These are phyloP conservation scores for Ustilago trichophora DNA, from an alignment of 1,284 basidiomycete species.

Conservation along the genomic window DNA sequence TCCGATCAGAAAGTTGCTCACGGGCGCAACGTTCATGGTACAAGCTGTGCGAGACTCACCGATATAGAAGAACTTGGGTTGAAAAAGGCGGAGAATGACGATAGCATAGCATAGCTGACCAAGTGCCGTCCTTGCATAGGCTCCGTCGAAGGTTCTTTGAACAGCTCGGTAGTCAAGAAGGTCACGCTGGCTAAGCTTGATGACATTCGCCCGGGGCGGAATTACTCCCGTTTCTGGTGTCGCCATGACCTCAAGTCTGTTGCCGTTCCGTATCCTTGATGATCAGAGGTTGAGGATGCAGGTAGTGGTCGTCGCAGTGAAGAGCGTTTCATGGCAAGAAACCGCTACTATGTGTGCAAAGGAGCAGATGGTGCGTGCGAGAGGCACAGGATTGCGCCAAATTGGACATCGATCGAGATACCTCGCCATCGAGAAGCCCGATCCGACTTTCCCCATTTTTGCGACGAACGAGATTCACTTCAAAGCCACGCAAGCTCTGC, in stretches of 20 bases:
- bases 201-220: conserved; percentile 10
- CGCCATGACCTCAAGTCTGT: conserved; percentile 9
- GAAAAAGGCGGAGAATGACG: conserved; percentile 78
- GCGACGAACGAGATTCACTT: too few relatives aligned
- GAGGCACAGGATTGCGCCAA: conserved; percentile 2
- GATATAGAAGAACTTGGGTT: conserved; percentile 45
- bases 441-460: too few relatives aligned
- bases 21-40: too few relatives aligned
- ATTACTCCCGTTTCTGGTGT: conserved; percentile 1
- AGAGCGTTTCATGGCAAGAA: background rate
- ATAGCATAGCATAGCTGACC: conserved; percentile 78
- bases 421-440: too few relatives aligned
- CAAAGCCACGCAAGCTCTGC: too few relatives aligned
- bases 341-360: background rate
- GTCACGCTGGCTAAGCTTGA: conserved; percentile 44
- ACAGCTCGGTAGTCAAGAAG: conserved; percentile 76
- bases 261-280: too few relatives aligned
- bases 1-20: background rate
- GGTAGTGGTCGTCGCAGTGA: background rate
- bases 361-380: conserved; percentile 19
- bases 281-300: too few relatives aligned
- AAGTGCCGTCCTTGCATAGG: conserved; percentile 79
- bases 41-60: too few relatives aligned
- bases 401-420: too few relatives aligned
- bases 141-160: conserved; percentile 81